Percentiles rank a stretch among this genome's conserved stretches.
phyloP scores from a whole-genome alignment of 495 filamentous ascomycete genomes.

The Hypoxylon perforatum region DNA sequence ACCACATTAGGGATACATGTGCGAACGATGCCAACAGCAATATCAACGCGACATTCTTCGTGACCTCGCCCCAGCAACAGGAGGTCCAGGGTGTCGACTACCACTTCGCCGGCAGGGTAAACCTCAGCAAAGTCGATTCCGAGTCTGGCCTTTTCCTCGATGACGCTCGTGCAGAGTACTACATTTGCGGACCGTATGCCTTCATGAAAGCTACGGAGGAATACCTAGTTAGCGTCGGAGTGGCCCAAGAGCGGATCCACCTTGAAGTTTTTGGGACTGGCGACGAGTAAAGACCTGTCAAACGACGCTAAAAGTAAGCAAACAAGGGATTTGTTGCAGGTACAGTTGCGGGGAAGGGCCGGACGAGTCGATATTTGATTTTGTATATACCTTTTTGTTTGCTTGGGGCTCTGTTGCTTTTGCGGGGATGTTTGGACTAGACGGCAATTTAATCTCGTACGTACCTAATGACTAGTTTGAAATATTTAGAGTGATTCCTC shows the following conservation, averaged over 20 bases:
- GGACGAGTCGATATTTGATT: too few species aligned
- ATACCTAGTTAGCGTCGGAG: conserved; percentile 62
- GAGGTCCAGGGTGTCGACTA: conserved; percentile 68
- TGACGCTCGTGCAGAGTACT: conserved; percentile 69
- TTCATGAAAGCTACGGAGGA: conserved; percentile 72
- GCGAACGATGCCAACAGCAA: conserved; percentile 47
- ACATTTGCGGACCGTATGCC: conserved; percentile 71
- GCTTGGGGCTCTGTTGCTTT: too few species aligned
- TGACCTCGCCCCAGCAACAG: conserved; percentile 47
- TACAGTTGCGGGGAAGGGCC: not conserved
- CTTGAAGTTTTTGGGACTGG: conserved; percentile 78
- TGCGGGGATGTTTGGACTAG: too few species aligned
- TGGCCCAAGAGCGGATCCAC: conserved; percentile 64
- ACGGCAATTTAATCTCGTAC: too few species aligned
- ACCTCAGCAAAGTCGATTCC: conserved; percentile 62
- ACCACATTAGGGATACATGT: conserved; percentile 60
- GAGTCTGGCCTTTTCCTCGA: conserved; percentile 64
- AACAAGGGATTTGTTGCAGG: not conserved
- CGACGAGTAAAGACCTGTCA: conserved; percentile 32
- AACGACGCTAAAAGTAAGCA: not conserved
- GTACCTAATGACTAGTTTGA: too few species aligned
- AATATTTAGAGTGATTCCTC: too few species aligned
- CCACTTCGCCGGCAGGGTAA: conserved; percentile 64
- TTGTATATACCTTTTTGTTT: too few species aligned
- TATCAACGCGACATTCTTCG: conserved; percentile 55